These are phyloP conservation scores for Earliella scabrosa DNA, from an alignment of 1,284 basidiomycete species.

Conservation along the genomic window DNA sequence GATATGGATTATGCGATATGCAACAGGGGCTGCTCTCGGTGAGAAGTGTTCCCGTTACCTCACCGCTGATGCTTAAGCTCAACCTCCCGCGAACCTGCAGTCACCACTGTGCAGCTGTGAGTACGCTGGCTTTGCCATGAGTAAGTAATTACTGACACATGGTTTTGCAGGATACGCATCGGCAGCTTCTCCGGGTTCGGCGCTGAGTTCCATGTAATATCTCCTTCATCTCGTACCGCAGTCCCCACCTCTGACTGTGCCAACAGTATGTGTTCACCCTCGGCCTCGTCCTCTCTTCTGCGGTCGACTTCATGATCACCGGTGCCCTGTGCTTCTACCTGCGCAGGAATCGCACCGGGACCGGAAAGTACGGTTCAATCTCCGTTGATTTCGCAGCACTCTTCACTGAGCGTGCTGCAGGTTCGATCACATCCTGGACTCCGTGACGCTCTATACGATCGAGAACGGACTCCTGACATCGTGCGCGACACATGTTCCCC, in stretches of 20 bases:
- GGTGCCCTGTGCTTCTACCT: constrained; percentile 21
- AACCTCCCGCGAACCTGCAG: constrained; percentile 1
- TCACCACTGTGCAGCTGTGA: constrained; percentile 24
- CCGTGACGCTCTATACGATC: constrained; percentile 27
- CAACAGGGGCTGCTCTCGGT: constrained; percentile 2
- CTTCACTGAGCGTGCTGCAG: constrained; percentile 5
- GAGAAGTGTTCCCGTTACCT: neutral
- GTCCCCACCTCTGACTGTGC: constrained; percentile 2
- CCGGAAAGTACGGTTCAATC: constrained; percentile 12
- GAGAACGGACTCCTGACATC: constrained; percentile 29
- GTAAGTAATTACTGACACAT: no score
- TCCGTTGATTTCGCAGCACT: constrained; percentile 12
- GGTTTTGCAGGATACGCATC: constrained; percentile 20
- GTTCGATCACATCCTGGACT: constrained; percentile 26
- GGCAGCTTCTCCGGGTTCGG: constrained; percentile 25
- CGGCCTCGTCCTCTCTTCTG: constrained; percentile 19
- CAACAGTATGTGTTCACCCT: constrained; percentile 27
- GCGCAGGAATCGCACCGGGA: constrained; percentile 14
- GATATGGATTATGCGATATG: neutral
- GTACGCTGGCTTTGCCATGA: constrained; percentile 5
- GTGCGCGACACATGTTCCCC: constrained; percentile 15
- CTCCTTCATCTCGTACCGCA: neutral
- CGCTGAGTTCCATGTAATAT: constrained; percentile 13
- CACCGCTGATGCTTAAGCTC: neutral
- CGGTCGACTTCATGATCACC: constrained; percentile 26